phyloP scores from a whole-genome alignment of 2,329 filamentous ascomycete genomes.

The Fusarium mexicanum region DNA sequence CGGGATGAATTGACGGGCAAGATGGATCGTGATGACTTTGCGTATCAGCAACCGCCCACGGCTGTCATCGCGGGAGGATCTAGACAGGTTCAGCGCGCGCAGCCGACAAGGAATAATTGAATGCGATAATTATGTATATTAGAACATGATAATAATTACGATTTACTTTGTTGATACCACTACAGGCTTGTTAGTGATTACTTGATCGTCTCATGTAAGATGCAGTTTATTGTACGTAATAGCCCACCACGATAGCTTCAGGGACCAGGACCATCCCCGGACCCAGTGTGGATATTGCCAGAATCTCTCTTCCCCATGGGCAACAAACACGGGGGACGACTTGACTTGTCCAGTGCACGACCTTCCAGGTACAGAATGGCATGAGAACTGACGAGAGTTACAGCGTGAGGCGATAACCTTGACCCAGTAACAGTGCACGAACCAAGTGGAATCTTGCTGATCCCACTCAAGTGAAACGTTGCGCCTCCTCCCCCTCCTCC shows the following conservation, averaged over 20 bases:
- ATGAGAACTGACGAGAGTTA: neutral
- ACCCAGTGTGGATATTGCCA: constrained; percentile 7
- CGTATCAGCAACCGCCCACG: constrained; percentile 16
- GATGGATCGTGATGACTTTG: constrained; percentile 19
- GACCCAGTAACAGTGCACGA: neutral
- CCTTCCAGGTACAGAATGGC: neutral
- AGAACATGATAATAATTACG: neutral
- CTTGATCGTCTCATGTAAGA: neutral
- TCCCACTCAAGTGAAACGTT: constrained; percentile 7
- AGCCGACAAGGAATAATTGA: constrained; percentile 6
- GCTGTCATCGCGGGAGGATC: constrained; percentile 30
- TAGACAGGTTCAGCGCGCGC: constrained; percentile 30
- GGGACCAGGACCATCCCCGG: constrained; percentile 19
- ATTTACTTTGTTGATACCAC: constrained; percentile 5
- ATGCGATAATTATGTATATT: neutral
- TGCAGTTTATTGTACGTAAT: constrained; percentile 33
- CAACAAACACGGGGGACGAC: neutral
- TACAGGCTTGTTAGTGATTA: neutral
- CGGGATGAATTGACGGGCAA: constrained; percentile 32
- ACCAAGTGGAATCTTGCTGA: constrained; percentile 8
- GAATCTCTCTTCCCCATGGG: constrained; percentile 9
- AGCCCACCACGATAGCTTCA: constrained; percentile 13
- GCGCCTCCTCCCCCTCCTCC: neutral
- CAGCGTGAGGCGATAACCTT: neutral
- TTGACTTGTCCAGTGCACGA: neutral